These are phyloP conservation scores for Globisporangium emineosum DNA, from an alignment of 352 stramenopile genomes.

Conservation along the genomic window DNA sequence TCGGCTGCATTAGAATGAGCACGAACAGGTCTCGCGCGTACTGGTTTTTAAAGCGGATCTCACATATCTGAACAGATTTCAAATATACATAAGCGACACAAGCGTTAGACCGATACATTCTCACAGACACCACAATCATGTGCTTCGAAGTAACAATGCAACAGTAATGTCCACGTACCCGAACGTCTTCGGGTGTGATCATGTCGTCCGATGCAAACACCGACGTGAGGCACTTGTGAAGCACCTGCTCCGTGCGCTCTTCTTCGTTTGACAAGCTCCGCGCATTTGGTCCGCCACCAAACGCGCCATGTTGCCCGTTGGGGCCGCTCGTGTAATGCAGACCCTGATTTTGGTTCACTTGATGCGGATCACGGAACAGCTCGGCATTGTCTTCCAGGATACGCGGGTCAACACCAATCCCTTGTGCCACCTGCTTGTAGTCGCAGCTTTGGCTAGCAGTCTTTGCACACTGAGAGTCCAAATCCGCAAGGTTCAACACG, in stretches of 20 bases:
- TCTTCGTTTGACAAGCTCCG: conserved; percentile 66
- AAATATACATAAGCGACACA: neutral
- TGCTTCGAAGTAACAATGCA: too few species aligned
- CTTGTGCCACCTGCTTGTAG: conserved; percentile 27
- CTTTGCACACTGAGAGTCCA: conserved; percentile 21
- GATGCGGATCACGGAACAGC: conserved; percentile 35
- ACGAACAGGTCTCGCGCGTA: conserved; percentile 81
- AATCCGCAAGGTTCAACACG: conserved; percentile 16
- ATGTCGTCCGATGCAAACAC: conserved; percentile 81
- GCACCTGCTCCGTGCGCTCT: conserved; percentile 69
- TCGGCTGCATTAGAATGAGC: conserved; percentile 84
- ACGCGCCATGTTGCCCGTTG: conserved; percentile 14
- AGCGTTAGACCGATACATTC: neutral
- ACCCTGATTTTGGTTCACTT: conserved; percentile 39
- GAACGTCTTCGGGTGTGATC: conserved; percentile 45
- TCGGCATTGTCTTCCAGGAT: conserved; percentile 36
- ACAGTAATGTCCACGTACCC: conserved; percentile 28
- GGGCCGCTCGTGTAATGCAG: conserved; percentile 18
- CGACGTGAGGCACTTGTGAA: conserved; percentile 80
- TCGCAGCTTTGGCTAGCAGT: conserved; percentile 4
- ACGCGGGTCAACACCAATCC: conserved; percentile 34
- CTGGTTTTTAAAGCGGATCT: conserved; percentile 58
- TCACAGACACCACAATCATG: neutral
- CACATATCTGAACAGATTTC: conserved; percentile 35
- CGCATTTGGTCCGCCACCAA: conserved; percentile 1